Evolutionary conservation across 176 grass and related monocot species (phyloP), one percentile per base, ranked within the genome.

Genomic region (Bothriochloa decipiens): DNA sequence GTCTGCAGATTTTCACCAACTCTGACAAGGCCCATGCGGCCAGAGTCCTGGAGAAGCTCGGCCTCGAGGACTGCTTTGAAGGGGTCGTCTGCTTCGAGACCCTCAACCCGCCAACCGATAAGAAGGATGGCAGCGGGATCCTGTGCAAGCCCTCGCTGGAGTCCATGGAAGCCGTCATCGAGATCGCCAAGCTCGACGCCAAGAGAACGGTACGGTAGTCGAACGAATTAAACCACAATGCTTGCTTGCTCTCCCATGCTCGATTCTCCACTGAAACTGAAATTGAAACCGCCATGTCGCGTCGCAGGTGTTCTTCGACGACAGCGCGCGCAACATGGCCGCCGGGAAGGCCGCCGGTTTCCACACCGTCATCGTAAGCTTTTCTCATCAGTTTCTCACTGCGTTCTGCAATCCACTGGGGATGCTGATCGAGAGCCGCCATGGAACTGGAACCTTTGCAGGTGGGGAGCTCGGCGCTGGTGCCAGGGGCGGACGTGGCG

Each of bases 31-130:
- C 88, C 1, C 96, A 99, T 33, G 93, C 89, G 16, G 77, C 78
- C 5, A 81, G 67, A 27, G 89, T 92, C 65, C 87, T 99, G 68
- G 77, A 89, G 60, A 93, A 71, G 82, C 83, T 99, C 35, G 93
- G 93, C 2, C 89, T 99, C 11, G 87, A 99, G 85, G 89, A 93
- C 25, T 99, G 96, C 89, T 99, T 95, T 79, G 88, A 96, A 57
- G 96, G 93, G 10, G n/a, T 94, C 73, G 88, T 99, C 80, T 96
- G 91, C 81, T 99, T 99, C 85, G 96, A 99, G 87, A 99, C 93
- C 29, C 96, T 99, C 6, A 99, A 99, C 72, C 79, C 12, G 5
- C 5, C 84, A 4, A 23, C 37, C 0, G 58, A 82, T 26, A 82
- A 67, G 22, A 68, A 65, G 29, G 28, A 88, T 61, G 58, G 58